phyloP scores from a whole-genome alignment of 2,329 filamentous ascomycete species.

The Xylaria sp. region DNA sequence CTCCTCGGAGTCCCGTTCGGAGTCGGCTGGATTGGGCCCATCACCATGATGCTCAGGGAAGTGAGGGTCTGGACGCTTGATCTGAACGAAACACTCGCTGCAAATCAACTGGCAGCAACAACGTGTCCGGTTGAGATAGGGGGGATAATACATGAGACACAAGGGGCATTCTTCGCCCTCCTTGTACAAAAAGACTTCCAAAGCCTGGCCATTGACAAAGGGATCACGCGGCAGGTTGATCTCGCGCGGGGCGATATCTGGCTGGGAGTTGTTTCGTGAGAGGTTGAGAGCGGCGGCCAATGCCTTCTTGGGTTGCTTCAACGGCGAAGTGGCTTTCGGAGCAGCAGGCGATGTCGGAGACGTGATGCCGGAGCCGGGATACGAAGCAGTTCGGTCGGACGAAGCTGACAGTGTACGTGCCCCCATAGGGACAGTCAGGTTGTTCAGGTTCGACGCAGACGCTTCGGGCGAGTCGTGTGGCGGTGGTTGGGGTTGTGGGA shows the following conservation, averaged over 20 bases:
- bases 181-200: constrained; percentile 95
- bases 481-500: constrained; percentile 58
- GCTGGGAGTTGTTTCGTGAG: constrained; percentile 77
- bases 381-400: constrained; percentile 74
- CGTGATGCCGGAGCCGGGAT: constrained; percentile 68
- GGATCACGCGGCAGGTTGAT: constrained; percentile 82
- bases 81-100: constrained; percentile 98
- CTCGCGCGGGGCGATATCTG: constrained; percentile 80
- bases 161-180: constrained; percentile 91
- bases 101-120: constrained; percentile 98
- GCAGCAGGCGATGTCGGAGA: constrained; percentile 63
- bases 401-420: constrained; percentile 80
- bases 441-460: constrained; percentile 72
- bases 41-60: constrained; percentile 72
- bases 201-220: constrained; percentile 90
- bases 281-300: constrained; percentile 81
- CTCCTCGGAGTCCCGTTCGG: constrained; percentile 58
- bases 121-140: constrained; percentile 90
- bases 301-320: constrained; percentile 88
- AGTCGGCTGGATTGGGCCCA: constrained; percentile 48
- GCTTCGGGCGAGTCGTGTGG: constrained; percentile 59
- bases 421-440: constrained; percentile 81
- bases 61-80: constrained; percentile 83
- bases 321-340: constrained; percentile 65
- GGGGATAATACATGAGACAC: constrained; percentile 95